Conservation (phyloP, 768 basidiomycete genomes). For the Antrodiella citrinella region DNA sequence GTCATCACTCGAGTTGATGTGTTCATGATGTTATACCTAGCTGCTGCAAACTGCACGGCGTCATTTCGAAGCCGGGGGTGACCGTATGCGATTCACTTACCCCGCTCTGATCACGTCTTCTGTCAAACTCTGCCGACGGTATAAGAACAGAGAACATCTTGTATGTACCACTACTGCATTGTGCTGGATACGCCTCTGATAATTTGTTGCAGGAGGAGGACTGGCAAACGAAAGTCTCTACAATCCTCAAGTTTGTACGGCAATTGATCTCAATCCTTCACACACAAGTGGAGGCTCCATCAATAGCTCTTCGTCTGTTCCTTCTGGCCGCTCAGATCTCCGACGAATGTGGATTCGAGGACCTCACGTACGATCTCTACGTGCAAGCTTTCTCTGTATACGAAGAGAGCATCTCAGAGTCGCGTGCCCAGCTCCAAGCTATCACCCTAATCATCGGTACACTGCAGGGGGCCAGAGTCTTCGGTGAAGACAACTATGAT, state of each 20-base stretch:
- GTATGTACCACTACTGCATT: slow-evolving; percentile 29
- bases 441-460: slow-evolving; percentile 93
- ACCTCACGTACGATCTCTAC: slow-evolving; percentile 94
- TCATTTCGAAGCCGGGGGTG: slow-evolving; percentile 87
- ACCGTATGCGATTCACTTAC: slow-evolving; percentile 94
- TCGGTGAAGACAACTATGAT: slow-evolving; percentile 92
- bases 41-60: slow-evolving; percentile 85
- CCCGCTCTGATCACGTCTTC: slow-evolving; percentile 91
- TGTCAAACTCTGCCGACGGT: slow-evolving; percentile 87
- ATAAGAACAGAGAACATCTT: slow-evolving; percentile 73
- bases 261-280: slow-evolving; percentile 91
- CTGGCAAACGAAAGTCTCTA: slow-evolving; percentile 79
- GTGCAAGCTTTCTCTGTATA: slow-evolving; percentile 98
- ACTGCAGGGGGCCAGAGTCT: slow-evolving; percentile 83
- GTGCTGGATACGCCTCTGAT: neutral
- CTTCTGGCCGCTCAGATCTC: slow-evolving; percentile 93
- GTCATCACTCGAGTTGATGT: neutral
- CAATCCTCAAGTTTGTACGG: slow-evolving; percentile 89
- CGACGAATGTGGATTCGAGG: slow-evolving; percentile 92
- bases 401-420: slow-evolving; percentile 95
- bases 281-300: slow-evolving; percentile 85
- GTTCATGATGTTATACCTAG: slow-evolving; percentile 32
- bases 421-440: slow-evolving; percentile 92
- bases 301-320: slow-evolving; percentile 91
- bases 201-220: slow-evolving; percentile 55